Percentiles rank a stretch among this genome's conserved stretches.
Conservation (phyloP, 169 alveolate species). For the Amoebophrya sp. region DNA sequence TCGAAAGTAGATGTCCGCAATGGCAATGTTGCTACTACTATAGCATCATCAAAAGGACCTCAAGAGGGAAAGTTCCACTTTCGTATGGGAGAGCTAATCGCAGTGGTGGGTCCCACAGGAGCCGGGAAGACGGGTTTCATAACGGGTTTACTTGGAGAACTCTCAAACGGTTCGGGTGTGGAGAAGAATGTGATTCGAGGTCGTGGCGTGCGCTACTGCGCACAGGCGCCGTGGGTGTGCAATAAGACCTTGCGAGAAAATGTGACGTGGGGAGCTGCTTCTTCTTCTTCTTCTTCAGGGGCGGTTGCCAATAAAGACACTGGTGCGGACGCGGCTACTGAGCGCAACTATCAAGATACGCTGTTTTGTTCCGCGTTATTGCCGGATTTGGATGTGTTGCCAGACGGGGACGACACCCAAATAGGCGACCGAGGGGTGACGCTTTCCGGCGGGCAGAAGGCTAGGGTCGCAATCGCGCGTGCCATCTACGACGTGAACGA, state of each 20-base stretch:
- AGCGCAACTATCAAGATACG: background rate
- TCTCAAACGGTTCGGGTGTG: background rate
- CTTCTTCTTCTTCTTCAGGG: background rate
- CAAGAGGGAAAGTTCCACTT: no score
- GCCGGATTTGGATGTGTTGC: background rate
- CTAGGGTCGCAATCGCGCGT: background rate
- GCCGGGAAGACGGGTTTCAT: background rate
- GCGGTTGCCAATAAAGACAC: background rate
- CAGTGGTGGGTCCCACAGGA: background rate
- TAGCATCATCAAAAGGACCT: no score
- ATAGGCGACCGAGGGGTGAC: constrained; percentile 16
- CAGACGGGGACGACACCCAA: background rate
- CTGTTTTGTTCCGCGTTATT: background rate
- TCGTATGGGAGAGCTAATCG: background rate
- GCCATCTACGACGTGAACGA: background rate
- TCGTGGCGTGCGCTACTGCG: constrained; percentile 25
- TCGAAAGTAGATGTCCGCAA: no score
- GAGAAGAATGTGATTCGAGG: background rate
- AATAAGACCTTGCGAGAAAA: background rate
- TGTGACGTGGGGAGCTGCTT: background rate
- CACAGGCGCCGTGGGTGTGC: background rate
- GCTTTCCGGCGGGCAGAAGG: background rate
- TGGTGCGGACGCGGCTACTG: no score
- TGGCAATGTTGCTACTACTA: no score
- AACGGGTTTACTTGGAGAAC: background rate